phyloP scores from a whole-genome alignment of 331 rosid species.

The Acacia concinna region DNA sequence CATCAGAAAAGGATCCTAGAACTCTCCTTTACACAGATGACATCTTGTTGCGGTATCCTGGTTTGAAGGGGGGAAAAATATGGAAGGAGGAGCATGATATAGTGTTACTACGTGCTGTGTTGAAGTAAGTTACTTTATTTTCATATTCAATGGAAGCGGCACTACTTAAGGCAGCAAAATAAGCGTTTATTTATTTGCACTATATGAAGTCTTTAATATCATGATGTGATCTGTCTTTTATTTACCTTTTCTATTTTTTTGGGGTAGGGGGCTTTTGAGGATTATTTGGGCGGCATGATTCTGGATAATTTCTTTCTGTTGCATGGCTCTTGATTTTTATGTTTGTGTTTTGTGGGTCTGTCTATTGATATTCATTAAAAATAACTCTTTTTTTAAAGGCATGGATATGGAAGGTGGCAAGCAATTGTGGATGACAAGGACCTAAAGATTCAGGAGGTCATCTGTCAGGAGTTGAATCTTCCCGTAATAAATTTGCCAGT shows the following conservation, averaged over 20 bases:
- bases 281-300: background rate
- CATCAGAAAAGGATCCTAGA: constrained; percentile 49
- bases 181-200: background rate
- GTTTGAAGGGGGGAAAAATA: constrained; percentile 75
- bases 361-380: constrained; percentile 18
- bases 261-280: background rate
- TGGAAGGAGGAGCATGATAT: constrained; percentile 96
- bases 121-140: constrained; percentile 56
- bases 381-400: constrained; percentile 49
- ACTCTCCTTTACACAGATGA: constrained; percentile 70
- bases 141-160: background rate
- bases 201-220: background rate
- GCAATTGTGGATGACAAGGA: constrained; percentile 94
- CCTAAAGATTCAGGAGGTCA: constrained; percentile 81
- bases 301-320: background rate
- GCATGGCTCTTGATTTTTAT: background rate
- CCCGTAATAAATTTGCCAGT: constrained; percentile 69
- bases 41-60: constrained; percentile 69
- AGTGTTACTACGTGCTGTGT: constrained; percentile 67
- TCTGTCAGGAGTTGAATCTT: constrained; percentile 96
- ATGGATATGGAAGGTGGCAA: constrained; percentile 99
- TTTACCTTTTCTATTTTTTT: too few relatives aligned
- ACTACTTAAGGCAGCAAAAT: background rate
- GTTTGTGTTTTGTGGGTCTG: background rate
- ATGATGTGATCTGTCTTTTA: background rate